Percentiles rank a stretch among this genome's conserved stretches.
phyloP scores from a whole-genome alignment of 768 basidiomycete species.

The Russula vinacea region DNA sequence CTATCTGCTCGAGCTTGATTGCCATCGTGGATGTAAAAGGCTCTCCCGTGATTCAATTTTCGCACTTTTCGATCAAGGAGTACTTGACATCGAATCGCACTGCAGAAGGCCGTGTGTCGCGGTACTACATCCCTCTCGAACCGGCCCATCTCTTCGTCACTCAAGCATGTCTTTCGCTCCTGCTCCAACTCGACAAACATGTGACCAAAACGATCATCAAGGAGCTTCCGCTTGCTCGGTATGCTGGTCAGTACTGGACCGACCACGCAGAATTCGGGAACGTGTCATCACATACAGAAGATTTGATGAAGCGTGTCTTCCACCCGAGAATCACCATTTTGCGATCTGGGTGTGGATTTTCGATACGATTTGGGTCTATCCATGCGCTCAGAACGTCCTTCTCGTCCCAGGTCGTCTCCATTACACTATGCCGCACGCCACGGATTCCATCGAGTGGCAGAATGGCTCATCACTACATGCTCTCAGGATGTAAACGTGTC shows the following conservation, averaged over 20 bases:
- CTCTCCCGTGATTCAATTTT: no score
- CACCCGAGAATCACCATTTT: no score
- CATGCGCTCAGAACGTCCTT: no score
- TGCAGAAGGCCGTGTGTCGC: no score
- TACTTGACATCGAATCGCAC: no score
- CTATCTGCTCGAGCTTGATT: no score
- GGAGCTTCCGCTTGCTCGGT: constrained; percentile 1
- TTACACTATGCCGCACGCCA: background rate
- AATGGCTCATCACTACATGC: background rate
- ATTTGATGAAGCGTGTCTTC: no score
- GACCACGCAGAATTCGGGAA: background rate
- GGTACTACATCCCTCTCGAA: no score
- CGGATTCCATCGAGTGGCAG: background rate
- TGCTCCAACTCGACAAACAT: background rate
- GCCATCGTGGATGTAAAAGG: no score
- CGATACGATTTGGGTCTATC: background rate
- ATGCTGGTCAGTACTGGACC: constrained; percentile 7
- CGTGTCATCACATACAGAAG: background rate
- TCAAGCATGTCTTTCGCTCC: no score
- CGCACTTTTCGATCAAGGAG: no score
- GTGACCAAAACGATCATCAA: background rate
- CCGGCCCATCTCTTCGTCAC: no score
- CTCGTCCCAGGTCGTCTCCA: background rate
- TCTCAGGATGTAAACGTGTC: background rate
- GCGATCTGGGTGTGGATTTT: background rate